phyloP scores from a whole-genome alignment of 176 grass and related monocot genomes.

The Cocos nucifera region DNA sequence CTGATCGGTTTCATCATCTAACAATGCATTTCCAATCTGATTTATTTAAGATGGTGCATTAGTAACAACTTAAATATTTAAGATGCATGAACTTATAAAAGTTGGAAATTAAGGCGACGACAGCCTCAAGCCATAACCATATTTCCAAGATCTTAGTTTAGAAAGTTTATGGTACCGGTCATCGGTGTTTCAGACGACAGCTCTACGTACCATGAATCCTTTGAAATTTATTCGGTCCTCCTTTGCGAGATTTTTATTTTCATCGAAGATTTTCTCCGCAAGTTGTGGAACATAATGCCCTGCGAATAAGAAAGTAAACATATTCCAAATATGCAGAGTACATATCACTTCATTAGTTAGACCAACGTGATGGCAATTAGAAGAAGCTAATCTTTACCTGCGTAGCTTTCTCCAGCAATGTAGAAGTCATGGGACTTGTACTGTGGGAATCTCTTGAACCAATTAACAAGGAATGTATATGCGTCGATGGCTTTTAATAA shows the following conservation, averaged over 20 bases:
- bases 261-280: constrained; percentile 35
- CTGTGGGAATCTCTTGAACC: constrained; percentile 31
- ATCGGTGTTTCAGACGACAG: neutral
- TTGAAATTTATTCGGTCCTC: constrained; percentile 41
- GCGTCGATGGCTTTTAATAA: neutral
- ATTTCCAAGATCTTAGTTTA: no score
- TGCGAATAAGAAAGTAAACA: neutral
- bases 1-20: constrained; percentile 40
- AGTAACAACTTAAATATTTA: no score
- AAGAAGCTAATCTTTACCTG: constrained; percentile 10
- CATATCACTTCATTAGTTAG: no score
- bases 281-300: constrained; percentile 52
- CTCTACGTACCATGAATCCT: constrained; percentile 37
- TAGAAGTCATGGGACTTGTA: constrained; percentile 51
- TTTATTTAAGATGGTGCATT: neutral
- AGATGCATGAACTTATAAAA: no score
- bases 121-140: no score
- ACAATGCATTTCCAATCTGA: constrained; percentile 47
- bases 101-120: no score
- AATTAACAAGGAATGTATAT: neutral
- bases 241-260: constrained; percentile 21
- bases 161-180: no score
- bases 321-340: no score
- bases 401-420: constrained; percentile 63
- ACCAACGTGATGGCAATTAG: no score